A percentile compares a stretch with the other conserved stretches of the same genome.
Evolutionary conservation across 2,329 filamentous ascomycete genomes (phyloP).

Genomic region (Xylariaceae sp.): DNA sequence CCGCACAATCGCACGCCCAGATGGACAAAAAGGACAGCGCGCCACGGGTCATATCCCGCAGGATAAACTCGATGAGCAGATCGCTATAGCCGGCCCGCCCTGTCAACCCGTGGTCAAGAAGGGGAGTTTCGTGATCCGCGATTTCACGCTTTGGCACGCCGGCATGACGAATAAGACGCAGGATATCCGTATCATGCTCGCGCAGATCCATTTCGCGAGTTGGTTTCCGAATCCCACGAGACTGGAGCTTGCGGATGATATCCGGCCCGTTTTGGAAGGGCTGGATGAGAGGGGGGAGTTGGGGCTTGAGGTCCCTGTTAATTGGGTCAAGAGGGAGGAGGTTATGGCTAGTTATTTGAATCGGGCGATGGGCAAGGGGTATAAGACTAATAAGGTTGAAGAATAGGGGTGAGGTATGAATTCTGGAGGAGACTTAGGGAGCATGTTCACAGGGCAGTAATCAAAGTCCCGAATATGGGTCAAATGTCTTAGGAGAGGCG

Average conservation of each 20-base stretch:
- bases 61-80: slow-evolving; percentile 36
- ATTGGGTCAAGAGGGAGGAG: slow-evolving; percentile 42
- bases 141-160: slow-evolving; percentile 59
- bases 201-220: slow-evolving; percentile 54
- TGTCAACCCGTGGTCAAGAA: slow-evolving; percentile 48
- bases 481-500: too few species aligned
- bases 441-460: too few species aligned
- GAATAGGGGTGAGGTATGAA: not conserved
- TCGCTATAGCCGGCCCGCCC: slow-evolving; percentile 36
- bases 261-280: slow-evolving; percentile 41
- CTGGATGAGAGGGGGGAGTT: slow-evolving; percentile 29
- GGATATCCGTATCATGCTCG: slow-evolving; percentile 55
- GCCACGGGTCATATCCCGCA: slow-evolving; percentile 47
- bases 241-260: slow-evolving; percentile 47
- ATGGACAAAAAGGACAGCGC: slow-evolving; percentile 43
- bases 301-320: slow-evolving; percentile 46
- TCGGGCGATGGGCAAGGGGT: slow-evolving; percentile 55
- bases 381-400: slow-evolving; percentile 51
- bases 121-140: slow-evolving; percentile 53
- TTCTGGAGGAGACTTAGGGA: not conserved
- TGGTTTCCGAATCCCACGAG: slow-evolving; percentile 55
- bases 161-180: slow-evolving; percentile 55
- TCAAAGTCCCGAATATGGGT: too few species aligned
- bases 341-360: slow-evolving; percentile 46
- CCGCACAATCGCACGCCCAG: slow-evolving; percentile 36